A percentile compares a stretch with the other conserved stretches of the same genome.
Conservation (phyloP, 2,329 filamentous ascomycete species). For the Periconia macrospinosa region DNA sequence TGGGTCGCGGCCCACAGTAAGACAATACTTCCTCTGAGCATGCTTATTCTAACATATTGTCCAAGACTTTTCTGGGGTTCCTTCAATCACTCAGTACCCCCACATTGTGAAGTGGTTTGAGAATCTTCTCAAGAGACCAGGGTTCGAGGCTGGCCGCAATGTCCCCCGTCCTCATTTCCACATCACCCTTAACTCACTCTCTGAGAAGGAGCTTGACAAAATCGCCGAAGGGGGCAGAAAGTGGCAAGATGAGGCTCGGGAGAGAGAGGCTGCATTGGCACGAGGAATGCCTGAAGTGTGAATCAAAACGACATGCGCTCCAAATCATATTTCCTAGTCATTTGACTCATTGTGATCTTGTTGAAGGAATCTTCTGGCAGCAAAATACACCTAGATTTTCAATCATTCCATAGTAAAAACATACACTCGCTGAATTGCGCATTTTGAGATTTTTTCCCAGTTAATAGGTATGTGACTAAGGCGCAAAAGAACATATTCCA, state of each 20-base stretch:
- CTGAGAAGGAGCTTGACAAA: constrained; percentile 7
- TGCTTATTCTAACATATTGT: not conserved
- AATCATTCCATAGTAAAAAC: too few relatives aligned
- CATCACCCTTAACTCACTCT: constrained; percentile 3
- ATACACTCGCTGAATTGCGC: too few relatives aligned
- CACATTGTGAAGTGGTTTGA: constrained; percentile 6
- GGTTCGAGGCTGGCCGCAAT: constrained; percentile 10
- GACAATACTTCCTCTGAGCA: not conserved
- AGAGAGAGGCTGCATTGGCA: not conserved
- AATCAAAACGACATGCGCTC: too few relatives aligned
- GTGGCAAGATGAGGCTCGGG: constrained; percentile 7
- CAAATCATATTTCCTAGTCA: too few relatives aligned
- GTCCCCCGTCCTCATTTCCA: constrained; percentile 9
- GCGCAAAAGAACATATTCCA: too few relatives aligned
- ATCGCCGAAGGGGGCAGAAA: constrained; percentile 4
- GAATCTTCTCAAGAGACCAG: constrained; percentile 4
- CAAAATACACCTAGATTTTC: too few relatives aligned
- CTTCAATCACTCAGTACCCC: constrained; percentile 2
- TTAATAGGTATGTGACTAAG: too few relatives aligned
- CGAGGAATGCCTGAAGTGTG: too few relatives aligned
- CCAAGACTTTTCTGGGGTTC: constrained; percentile 3
- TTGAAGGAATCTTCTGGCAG: too few relatives aligned
- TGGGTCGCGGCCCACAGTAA: constrained; percentile 9
- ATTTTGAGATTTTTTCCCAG: too few relatives aligned
- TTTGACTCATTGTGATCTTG: too few relatives aligned